Conservation (phyloP, 148 eudicot species). For the Polygonum maritimum region DNA sequence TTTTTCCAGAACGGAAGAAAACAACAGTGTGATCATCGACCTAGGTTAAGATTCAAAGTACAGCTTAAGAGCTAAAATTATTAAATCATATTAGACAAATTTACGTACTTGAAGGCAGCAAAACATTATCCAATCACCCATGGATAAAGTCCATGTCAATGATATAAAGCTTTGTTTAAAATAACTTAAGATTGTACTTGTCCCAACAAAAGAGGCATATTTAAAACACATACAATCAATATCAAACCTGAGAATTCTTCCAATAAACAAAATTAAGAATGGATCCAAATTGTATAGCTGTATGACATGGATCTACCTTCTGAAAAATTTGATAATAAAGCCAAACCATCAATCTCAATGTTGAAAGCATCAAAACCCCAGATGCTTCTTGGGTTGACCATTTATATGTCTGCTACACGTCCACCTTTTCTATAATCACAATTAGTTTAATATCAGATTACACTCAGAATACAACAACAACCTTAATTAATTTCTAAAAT, state of each 20-base stretch:
- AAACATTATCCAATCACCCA: neutral
- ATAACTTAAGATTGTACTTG: conserved; percentile 8
- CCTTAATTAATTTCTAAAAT: neutral
- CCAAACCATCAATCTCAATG: conserved; percentile 1
- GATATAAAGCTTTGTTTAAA: conserved; percentile 2
- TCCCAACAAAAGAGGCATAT: neutral
- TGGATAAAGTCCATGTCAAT: conserved; percentile 6
- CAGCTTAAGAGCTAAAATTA: neutral
- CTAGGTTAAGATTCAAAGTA: conserved; percentile 1
- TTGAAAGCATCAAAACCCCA: conserved; percentile 10
- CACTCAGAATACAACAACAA: neutral
- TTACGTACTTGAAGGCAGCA: conserved; percentile 1
- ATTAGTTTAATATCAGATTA: neutral
- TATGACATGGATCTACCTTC: conserved; percentile 4
- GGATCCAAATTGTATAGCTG: conserved; percentile 9
- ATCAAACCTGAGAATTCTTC: neutral
- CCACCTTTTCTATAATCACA: neutral
- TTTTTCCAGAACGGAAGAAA: neutral
- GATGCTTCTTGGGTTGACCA: conserved; percentile 7
- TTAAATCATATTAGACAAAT: neutral
- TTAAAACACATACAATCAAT: neutral
- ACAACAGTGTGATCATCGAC: neutral
- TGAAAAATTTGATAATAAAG: neutral
- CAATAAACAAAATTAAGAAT: neutral
- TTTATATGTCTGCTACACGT: conserved; percentile 2